Base-by-base conservation (phyloP, 2,329 filamentous ascomycete species). In the Camillea tinctor region DNA sequence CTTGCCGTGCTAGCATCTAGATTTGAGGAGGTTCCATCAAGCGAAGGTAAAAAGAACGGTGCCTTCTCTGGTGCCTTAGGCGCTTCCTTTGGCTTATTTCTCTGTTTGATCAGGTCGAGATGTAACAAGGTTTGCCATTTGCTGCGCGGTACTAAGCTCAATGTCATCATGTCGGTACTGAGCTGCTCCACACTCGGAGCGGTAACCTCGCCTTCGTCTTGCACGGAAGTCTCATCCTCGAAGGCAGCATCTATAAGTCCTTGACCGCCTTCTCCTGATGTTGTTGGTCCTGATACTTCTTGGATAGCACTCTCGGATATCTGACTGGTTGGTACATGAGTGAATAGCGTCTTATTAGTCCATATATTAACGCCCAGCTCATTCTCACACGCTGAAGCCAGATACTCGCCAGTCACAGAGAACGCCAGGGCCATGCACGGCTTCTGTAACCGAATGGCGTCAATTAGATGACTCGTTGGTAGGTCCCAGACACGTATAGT, bases 101-200 rank as follows among this genome's bases (percentile, higher is more conserved):
- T 90, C 75, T 93, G 87, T 77, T 93, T 91, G 73, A 99, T 97
- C 23, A 93, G 79, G 71, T 99, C 95, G 2, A 99, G 83, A 74
- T 99, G 92, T 24, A 99, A 81, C 15, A 99, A 81, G 1, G 93
- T 97, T 75, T 98, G 94, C 95, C 95, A 99, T 69, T 90, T 86
- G 63, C 90, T 92, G 74, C 91, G 93, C 11, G 95, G 96, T 4
- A 98, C 89, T 55, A 98, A 76, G 74, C 91, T 96, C 59, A 99
- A 81, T 0, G 93, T 97, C 72, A 93, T 89, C 77, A 99, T 89
- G 60, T 93, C 88, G 3, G 86, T 77, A 72, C 87, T 91, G 36
- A 99, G 84, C 75, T 97, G 92, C 59, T 96, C 92, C 20, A 92
- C 75, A 1, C 77, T 78, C 2, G 84, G 82, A 1, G 83, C 80